A percentile compares a stretch with the other conserved stretches of the same genome.
phyloP scores from a whole-genome alignment of 495 filamentous ascomycete genomes.

The Aspergillus ellipticus region DNA sequence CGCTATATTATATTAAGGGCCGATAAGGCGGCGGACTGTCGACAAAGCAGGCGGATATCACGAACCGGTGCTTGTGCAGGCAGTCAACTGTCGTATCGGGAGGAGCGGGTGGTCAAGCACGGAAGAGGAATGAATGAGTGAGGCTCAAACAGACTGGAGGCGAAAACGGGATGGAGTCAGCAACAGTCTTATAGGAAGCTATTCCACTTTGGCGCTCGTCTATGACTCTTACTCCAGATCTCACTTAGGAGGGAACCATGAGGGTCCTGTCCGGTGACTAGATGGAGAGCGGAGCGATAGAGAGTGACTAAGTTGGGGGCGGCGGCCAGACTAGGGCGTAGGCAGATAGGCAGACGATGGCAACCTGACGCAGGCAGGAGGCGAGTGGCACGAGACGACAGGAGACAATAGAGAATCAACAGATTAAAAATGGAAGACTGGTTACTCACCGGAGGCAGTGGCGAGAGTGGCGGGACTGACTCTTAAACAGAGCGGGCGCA shows the following conservation, averaged over 20 bases:
- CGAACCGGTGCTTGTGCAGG: conserved; percentile 21
- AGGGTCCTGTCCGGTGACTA: conserved; percentile 15
- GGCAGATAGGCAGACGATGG: conserved; percentile 7
- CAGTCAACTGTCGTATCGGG: conserved; percentile 22
- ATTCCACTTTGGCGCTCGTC: conserved; percentile 8
- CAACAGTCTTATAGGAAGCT: conserved; percentile 10
- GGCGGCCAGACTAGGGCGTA: conserved; percentile 1
- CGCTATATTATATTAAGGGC: conserved; percentile 18
- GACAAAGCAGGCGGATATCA: conserved; percentile 23
- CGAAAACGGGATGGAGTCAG: conserved; percentile 21
- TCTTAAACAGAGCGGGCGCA: conserved; percentile 18
- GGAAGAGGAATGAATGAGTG: conserved; percentile 2
- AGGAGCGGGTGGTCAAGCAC: too few species aligned
- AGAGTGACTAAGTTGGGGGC: conserved; percentile 20
- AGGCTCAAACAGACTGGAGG: conserved; percentile 15
- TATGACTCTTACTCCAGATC: conserved; percentile 22
- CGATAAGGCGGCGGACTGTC: conserved; percentile 23
- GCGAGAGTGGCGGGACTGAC: conserved; percentile 11
- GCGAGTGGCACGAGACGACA: conserved; percentile 11
- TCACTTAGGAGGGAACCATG: neutral
- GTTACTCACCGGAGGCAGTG: conserved; percentile 25
- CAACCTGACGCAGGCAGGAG: conserved; percentile 4
- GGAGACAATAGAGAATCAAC: conserved; percentile 2
- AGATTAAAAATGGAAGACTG: conserved; percentile 7
- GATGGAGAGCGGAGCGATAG: conserved; percentile 15